Evolutionary conservation across 768 basidiomycete species (phyloP), one percentile per base, ranked within the genome.

Genomic region (Mycena floridula): DNA sequence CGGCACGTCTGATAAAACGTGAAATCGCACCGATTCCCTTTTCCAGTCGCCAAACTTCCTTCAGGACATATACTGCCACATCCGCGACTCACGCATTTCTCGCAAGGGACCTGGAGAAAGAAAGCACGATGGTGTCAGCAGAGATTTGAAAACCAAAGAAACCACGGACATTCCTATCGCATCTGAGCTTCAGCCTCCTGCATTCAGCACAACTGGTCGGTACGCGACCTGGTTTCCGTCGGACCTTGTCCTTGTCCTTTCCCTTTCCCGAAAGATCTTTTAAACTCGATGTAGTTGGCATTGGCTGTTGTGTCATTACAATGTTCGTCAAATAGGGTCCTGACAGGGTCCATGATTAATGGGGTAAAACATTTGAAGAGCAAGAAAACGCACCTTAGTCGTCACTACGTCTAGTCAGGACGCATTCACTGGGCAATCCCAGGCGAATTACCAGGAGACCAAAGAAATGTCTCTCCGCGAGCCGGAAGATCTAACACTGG

Each of bases 61-160:
- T 82, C 77, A n/a, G 86, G 86, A 62, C 86, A 89, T 45, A 89
- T 83, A 15, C 77, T 67, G 18, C 77, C 78, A 54, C 85, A 89
- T 26, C 86, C 86, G 54, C 85, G 70, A 46, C 82, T 81, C 21
- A 76, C 75, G 55, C 87, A 89, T 58, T 79, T 87, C 61, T 82
- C 81, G 63, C 86, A 89, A 11, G 86, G 86, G 25, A 87, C 72
- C 84, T 88, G n/a, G n/a, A n/a, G n/a, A n/a, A n/a, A n/a, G n/a
- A n/a, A 28, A 37, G 39, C 37, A 24, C 43, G 16, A 40, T 42
- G 41, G 37, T 45, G 36, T 45, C n/a, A 35, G 16, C 39, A 25
- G 4, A 23, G 41, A 43, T 39, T 41, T 12, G 9, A 39, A 15
- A 30, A 44, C 40, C 45, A 43, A 22, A 21, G 36, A n/a, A n/a